Conservation (phyloP, 2,329 filamentous ascomycete genomes). For the Aspergillus quadricinctus region DNA sequence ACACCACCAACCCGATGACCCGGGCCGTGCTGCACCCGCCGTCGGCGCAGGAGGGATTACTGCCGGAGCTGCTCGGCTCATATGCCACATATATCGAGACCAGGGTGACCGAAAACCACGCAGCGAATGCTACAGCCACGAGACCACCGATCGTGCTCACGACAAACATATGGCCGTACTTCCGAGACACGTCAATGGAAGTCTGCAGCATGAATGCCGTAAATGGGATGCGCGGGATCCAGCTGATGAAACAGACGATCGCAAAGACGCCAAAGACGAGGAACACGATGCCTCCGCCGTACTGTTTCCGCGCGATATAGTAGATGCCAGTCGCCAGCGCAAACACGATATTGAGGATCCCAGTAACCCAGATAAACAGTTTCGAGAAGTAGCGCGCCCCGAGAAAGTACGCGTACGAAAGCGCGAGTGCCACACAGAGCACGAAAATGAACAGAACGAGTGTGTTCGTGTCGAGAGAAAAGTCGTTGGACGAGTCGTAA, state of each 20-base stretch:
- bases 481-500: slow-evolving; percentile 63
- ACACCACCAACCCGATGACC: slow-evolving; percentile 79
- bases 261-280: slow-evolving; percentile 76
- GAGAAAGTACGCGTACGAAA: slow-evolving; percentile 75
- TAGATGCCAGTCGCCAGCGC: slow-evolving; percentile 83
- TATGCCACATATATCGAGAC: slow-evolving; percentile 84
- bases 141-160: slow-evolving; percentile 82
- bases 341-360: slow-evolving; percentile 79
- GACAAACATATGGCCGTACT: slow-evolving; percentile 78
- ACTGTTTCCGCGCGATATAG: slow-evolving; percentile 73
- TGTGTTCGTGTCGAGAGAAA: slow-evolving; percentile 74
- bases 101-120: slow-evolving; percentile 82
- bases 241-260: slow-evolving; percentile 77
- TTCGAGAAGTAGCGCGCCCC: slow-evolving; percentile 75
- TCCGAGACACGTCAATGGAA: slow-evolving; percentile 77
- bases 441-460: slow-evolving; percentile 80
- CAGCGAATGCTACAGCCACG: slow-evolving; percentile 68
- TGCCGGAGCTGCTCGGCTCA: slow-evolving; percentile 51
- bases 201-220: slow-evolving; percentile 85
- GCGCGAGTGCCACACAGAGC: slow-evolving; percentile 65
- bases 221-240: slow-evolving; percentile 88
- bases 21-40: slow-evolving; percentile 68
- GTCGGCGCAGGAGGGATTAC: slow-evolving; percentile 52
- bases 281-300: slow-evolving; percentile 81
- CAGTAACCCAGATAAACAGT: slow-evolving; percentile 88